Conservation (phyloP, 108 stramenopile genomes). For the Mediolabrus comicus region DNA sequence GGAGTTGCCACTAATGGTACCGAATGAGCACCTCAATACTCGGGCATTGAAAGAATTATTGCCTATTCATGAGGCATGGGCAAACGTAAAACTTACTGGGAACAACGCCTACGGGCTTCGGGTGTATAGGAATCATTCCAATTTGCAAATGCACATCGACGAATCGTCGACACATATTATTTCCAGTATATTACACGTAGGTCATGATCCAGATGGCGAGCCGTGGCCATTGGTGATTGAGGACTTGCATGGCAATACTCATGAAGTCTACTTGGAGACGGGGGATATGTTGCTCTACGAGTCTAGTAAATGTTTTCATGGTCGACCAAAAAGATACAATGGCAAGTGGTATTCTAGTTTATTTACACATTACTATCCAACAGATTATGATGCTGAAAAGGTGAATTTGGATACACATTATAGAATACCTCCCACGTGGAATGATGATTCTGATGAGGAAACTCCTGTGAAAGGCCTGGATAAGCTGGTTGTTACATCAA, state of each 20-base stretch:
- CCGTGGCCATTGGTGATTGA: conserved; percentile 61
- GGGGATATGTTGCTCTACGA: conserved; percentile 87
- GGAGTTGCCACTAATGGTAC: conserved; percentile 10
- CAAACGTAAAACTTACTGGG: conserved; percentile 18
- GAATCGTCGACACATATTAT: conserved; percentile 56
- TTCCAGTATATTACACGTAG: conserved; percentile 55
- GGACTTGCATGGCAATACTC: conserved; percentile 51
- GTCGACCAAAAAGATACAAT: conserved; percentile 66
- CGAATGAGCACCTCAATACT: conserved; percentile 6
- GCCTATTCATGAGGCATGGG: conserved; percentile 53
- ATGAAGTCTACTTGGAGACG: conserved; percentile 33
- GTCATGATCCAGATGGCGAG: conserved; percentile 38
- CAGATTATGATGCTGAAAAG: conserved; percentile 43
- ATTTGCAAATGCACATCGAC: conserved; percentile 62
- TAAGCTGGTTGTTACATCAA: conserved; percentile 53
- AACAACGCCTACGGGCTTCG: conserved; percentile 54
- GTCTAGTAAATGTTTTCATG: conserved; percentile 80
- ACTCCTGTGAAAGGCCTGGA: conserved; percentile 18
- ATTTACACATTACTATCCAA: conserved; percentile 81
- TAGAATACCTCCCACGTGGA: conserved; percentile 60
- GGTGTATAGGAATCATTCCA: conserved; percentile 53
- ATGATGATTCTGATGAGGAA: conserved; percentile 15
- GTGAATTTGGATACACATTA: conserved; percentile 61
- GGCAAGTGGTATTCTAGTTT: conserved; percentile 73
- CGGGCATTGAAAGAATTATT: conserved; percentile 11